Evolutionary conservation across 768 basidiomycete species (phyloP), one percentile per base, ranked within the genome.

Genomic region (Lentinula sp.): DNA sequence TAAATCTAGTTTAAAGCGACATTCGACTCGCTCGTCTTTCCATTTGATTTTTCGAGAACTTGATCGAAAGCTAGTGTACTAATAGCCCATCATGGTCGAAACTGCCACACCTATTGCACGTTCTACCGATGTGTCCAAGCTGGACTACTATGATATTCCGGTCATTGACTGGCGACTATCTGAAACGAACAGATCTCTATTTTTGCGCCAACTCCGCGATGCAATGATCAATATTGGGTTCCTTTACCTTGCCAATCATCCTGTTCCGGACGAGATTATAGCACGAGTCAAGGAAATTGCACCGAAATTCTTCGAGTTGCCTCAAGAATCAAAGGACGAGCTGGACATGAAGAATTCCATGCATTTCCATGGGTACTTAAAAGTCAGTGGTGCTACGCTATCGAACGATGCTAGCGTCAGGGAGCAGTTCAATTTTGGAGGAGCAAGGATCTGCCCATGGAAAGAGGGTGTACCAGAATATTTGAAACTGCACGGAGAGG

Each of bases 401-500:
- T 80, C 76, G 62, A 81, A 81, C 35, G 70, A 71, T 60, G 71
- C 72, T 3, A 83, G 85, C 63, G 72, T 74, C 61, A 74, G 83
- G 40, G 83, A 84, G 65, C 83, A 84, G 63, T 82, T 80, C 62
- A 83, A 84, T 60, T 74, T 84, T 61, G 84, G 75, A 21, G 84
- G 80, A 10, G 77, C 73, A 6, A 75, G 76, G 50, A 70, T 75
- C 59, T 69, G 68, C 15, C 62, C 59, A 56, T 83, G 79, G 78
- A 72, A 65, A 57, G 71, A 74, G 0, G 83, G 83, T 13, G 70
- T 74, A 40, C 80, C 80, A 1, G 81, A 82, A n/a, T 80, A 78
- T 64, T 54, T 80, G 57, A 76, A 74, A 46, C 67, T 84, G 40
- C 84, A 83, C 78, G 83, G 84, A 3, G 74, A 74, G 8, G 66